Base-by-base conservation (phyloP, 129 eudicot species). In the Lactuca sativa region DNA sequence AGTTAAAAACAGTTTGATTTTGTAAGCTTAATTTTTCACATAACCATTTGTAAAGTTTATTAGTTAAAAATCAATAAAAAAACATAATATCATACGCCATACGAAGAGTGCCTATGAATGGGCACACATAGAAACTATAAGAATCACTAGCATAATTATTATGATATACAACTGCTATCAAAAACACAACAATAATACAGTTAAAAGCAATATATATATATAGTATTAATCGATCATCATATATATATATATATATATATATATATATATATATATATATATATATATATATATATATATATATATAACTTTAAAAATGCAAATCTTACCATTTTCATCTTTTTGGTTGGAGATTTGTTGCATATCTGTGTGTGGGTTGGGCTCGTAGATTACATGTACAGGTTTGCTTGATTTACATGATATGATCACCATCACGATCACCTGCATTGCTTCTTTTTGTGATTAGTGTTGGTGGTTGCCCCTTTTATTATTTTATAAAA, bases 391-490 rank as follows among this genome's bases (percentile, higher is more conserved):
- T 64, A 64, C 71, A 65, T 74, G 72, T 55, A 64, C 66, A 74
- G 33, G 48, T 67, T 75, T 65, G n/a, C 37, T 59, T 32, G 48
- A 64, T 68, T 51, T 43, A 83, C 72, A 72, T 79, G 70, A 66
- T 30, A 51, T 15, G 61, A 33, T 78, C 83, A 56, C 59, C 70
- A 30, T 67, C 73, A 33, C 71, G 74, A 30, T 83, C 81, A 82
- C 86, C 86, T 82, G 86, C 76, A 82, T 78, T 82, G 69, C 74
- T 78, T 74, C 78, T 74, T 41, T 18, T 72, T 60, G 52, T 17
- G 75, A 58, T 70, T 44, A 74, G 71, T 37, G 63, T 81, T 77
- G 70, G 81, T 52, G 59, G 59, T 64, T 64, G 64, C 32, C 72
- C 70, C 44, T 48, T 9, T 31, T 3, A 34, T 9, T 36, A 60